These are phyloP conservation scores for Beauveria brongniartii DNA, from an alignment of 2,329 filamentous ascomycete genomes.

Conservation along the genomic window DNA sequence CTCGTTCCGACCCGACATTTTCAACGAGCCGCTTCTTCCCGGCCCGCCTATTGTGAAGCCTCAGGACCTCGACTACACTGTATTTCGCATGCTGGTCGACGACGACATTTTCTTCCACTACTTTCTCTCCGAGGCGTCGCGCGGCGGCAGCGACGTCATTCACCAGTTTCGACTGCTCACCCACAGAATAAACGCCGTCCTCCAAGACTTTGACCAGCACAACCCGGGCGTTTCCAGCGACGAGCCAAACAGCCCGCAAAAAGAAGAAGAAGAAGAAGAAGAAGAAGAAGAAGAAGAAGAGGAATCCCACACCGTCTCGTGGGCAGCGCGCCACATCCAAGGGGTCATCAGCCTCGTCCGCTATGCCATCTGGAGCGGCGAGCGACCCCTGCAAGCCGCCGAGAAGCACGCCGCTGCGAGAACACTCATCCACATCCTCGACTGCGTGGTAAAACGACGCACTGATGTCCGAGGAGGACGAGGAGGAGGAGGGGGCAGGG, in stretches of 20 bases:
- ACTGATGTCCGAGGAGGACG: conserved; percentile 25
- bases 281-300: background rate
- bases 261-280: background rate
- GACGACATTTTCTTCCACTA: conserved; percentile 48
- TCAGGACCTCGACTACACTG: conserved; percentile 40
- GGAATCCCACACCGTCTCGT: conserved; percentile 28
- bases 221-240: conserved; percentile 9
- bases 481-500: conserved; percentile 13
- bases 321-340: conserved; percentile 41
- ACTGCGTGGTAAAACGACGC: conserved; percentile 34
- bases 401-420: conserved; percentile 39
- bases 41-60: conserved; percentile 19
- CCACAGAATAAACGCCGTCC: conserved; percentile 38
- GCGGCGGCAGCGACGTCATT: conserved; percentile 35
- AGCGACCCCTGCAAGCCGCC: conserved; percentile 26
- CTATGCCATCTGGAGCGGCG: conserved; percentile 30
- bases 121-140: conserved; percentile 38
- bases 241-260: background rate
- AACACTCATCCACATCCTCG: conserved; percentile 40
- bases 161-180: conserved; percentile 41
- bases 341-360: conserved; percentile 35
- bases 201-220: conserved; percentile 34
- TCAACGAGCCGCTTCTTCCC: conserved; percentile 28
- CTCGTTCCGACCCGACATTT: conserved; percentile 40
- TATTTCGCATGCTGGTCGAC: conserved; percentile 45